Conservation (phyloP, 2,329 filamentous ascomycete species). For the Kalaharituber pfeilii region DNA sequence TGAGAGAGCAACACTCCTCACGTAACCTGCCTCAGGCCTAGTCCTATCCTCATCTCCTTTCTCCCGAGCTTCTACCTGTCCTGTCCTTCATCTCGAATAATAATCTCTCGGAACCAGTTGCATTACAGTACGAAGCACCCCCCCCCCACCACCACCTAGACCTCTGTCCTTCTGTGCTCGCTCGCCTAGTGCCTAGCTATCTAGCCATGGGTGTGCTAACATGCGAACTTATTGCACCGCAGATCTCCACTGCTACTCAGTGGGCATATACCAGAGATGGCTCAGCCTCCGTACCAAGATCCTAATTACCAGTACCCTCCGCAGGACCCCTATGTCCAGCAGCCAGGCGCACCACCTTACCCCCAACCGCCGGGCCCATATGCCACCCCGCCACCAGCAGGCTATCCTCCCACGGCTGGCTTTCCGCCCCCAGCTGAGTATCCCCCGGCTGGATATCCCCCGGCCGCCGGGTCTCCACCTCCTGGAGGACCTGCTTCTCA, state of each 20-base stretch:
- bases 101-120: too few relatives aligned
- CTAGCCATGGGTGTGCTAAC: too few relatives aligned
- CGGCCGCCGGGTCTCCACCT: slow-evolving; percentile 7
- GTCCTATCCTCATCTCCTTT: too few relatives aligned
- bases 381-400: slow-evolving; percentile 9
- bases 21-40: too few relatives aligned
- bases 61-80: too few relatives aligned
- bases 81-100: too few relatives aligned
- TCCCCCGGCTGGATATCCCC: background rate
- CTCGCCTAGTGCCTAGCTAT: too few relatives aligned
- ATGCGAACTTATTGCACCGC: background rate
- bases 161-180: background rate
- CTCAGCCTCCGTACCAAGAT: slow-evolving; percentile 12
- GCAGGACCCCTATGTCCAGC: slow-evolving; percentile 13
- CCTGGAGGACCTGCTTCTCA: slow-evolving; percentile 12
- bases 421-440: slow-evolving; percentile 2
- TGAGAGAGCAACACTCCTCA: background rate
- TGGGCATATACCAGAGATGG: background rate
- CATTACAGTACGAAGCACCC: background rate
- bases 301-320: slow-evolving; percentile 16
- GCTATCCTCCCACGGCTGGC: slow-evolving; percentile 8
- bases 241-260: background rate
- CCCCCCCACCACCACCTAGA: background rate
- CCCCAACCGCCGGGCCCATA: background rate
- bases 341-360: slow-evolving; percentile 10